A percentile compares a stretch with the other conserved stretches of the same genome.
Evolutionary conservation across 179 eudicot genomes (phyloP).

Genomic region (Monotropa hypopitys): DNA sequence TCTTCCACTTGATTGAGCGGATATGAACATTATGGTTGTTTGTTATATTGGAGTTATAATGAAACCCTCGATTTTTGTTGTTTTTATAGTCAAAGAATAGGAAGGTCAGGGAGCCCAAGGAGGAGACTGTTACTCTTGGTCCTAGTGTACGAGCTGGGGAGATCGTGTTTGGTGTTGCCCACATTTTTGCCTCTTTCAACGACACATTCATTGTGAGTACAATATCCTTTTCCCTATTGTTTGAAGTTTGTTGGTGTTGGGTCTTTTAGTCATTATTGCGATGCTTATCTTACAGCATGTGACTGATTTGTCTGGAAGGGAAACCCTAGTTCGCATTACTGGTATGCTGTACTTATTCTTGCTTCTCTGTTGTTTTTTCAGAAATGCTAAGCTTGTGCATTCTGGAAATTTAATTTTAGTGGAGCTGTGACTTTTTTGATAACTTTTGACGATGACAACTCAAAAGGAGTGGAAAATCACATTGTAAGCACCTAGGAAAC

Average conservation of each 20-base stretch:
- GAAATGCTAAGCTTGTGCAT: not conserved
- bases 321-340: slow-evolving; percentile 45
- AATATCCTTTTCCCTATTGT: not conserved
- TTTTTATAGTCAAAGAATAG: slow-evolving; percentile 66
- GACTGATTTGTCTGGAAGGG: slow-evolving; percentile 48
- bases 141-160: slow-evolving; percentile 65
- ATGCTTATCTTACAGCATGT: slow-evolving; percentile 32
- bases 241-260: not conserved
- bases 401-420: not conserved
- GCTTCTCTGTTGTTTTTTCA: not conserved
- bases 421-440: not conserved
- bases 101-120: slow-evolving; percentile 74
- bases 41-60: not conserved
- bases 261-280: not conserved
- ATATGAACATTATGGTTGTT: not conserved
- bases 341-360: slow-evolving; percentile 14
- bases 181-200: slow-evolving; percentile 81
- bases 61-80: not conserved
- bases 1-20: not conserved
- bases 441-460: not conserved
- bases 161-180: slow-evolving; percentile 71
- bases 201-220: slow-evolving; percentile 77
- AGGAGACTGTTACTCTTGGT: slow-evolving; percentile 62
- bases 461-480: not conserved
- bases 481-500: not conserved